Percentiles rank a stretch among this genome's conserved stretches.
Conservation (phyloP, 1,284 basidiomycete genomes). For the Golubevia pallescens region DNA sequence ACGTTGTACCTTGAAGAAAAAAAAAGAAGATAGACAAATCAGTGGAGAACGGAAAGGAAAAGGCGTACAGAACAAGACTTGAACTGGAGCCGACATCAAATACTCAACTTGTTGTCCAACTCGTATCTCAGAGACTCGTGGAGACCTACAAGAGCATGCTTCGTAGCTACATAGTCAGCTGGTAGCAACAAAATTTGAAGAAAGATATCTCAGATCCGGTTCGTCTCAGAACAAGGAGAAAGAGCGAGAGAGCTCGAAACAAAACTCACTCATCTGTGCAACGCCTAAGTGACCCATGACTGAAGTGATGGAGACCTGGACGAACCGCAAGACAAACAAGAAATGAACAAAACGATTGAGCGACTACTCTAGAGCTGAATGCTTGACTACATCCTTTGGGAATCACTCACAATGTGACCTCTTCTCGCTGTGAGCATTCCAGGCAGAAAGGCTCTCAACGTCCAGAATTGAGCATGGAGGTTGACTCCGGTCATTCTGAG, state of each 20-base stretch:
- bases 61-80: no score
- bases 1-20: background rate
- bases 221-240: no score
- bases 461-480: conserved; percentile 44
- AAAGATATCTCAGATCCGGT: no score
- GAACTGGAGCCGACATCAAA: no score
- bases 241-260: no score
- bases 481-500: conserved; percentile 40
- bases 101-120: no score
- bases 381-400: no score
- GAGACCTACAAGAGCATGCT: conserved; percentile 57
- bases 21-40: background rate
- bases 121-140: conserved; percentile 58
- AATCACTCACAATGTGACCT: conserved; percentile 52
- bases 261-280: conserved; percentile 79
- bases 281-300: conserved; percentile 77
- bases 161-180: conserved; percentile 59
- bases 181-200: no score
- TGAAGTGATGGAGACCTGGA: conserved; percentile 68
- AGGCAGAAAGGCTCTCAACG: conserved; percentile 48
- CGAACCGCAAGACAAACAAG: no score
- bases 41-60: background rate
- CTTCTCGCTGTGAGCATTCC: conserved; percentile 29
- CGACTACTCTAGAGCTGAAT: no score
- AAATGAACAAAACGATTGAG: no score